Base-by-base conservation (phyloP, 2,329 filamentous ascomycete genomes). In the Gnomoniopsis smithogilvyi region DNA sequence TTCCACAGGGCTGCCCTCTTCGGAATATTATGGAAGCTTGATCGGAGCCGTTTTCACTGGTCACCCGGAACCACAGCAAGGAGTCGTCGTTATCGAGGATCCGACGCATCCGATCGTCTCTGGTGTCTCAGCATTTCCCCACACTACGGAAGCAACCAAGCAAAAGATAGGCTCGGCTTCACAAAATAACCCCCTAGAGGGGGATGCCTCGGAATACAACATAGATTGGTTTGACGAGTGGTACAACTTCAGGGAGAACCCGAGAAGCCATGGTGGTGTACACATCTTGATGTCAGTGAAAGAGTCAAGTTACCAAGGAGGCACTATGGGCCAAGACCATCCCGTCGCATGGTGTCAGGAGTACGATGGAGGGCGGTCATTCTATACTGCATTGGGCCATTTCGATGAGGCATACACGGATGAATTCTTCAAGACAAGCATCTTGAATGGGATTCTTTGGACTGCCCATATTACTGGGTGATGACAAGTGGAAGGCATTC, bases 361-460 rank as follows among this genome's bases (percentile, higher is more conserved):
- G 33, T 73, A 75, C 43, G 73, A 74, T 2, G 70, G 71, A 4
- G 71, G 71, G 0, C 67, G 74, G 46, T 70, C 70, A 4, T 77
- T 77, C 56, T 76, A 78, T 62, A 76, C 74, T 10, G 68, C 75
- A 2, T 65, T 78, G 19, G 75, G 76, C 6, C 75, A 78, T 56
- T 78, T 75, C 62, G 71, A 71, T 15, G 68, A 72, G 52, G 72
- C 74, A 2, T 78, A 74, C 58, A 63, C 66, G 43, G 68, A 78
- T 21, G 64, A 66, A n/a, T 67, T 58, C 7, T 71, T 70, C 45
- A 60, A 66, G 45, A 58, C 38, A 4, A 67, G 68, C 38, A 51
- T 71, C 2, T 51, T 59, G 2, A 64, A 65, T 15, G 69, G 64
- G 8, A 65, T 72, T 8, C 38, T 67, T 15, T 72, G 70, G 70